Base-by-base conservation (phyloP, 2,329 filamentous ascomycete genomes). In the Epichloe uncinata region DNA sequence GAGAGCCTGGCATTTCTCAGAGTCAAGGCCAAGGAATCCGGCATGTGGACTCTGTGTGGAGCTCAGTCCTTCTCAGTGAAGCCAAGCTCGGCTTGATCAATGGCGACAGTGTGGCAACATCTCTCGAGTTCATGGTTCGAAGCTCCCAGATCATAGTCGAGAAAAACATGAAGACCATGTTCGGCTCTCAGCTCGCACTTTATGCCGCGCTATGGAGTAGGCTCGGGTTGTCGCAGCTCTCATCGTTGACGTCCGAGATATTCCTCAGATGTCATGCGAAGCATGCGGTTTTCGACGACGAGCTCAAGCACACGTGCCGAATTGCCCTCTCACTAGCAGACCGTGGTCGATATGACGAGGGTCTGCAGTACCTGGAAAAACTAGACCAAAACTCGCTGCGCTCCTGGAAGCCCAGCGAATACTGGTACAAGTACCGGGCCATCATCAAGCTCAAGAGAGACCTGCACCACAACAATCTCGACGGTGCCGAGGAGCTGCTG, bases 21-120 rank as follows among this genome's bases (percentile, higher is more conserved):
- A 55, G 78, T 82, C 15, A 93, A 93, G 63, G 86, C 91, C 2
- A 89, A 83, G 60, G 90, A 96, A 61, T 79, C 81, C 1, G 86
- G 87, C 50, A 90, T 93, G 79, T 93, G 87, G 79, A 81, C 82
- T 48, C 70, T 96, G 3, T 96, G 3, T 81, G 91, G 69, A 88
- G 85, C 61, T 89, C 87, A 2, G 86, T 88, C 1, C 70, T 95
- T 13, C 73, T 95, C 48, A 89, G 84, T 57, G 90, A 97, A 65
- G 87, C 89, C 3, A 94, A 90, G 62, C 70, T 94, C 41, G 79
- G 79, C 18, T 73, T 96, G 50, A 75, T 80, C 49, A 84, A 82
- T 59, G 88, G 88, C 9, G 78, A 80, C 67, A 75, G 83, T 60
- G 63, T 77, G 45, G 71, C 74, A 4, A 71, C 69, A 6, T 81